Conservation (phyloP, 495 filamentous ascomycete species). For the Arthonia radiata region DNA sequence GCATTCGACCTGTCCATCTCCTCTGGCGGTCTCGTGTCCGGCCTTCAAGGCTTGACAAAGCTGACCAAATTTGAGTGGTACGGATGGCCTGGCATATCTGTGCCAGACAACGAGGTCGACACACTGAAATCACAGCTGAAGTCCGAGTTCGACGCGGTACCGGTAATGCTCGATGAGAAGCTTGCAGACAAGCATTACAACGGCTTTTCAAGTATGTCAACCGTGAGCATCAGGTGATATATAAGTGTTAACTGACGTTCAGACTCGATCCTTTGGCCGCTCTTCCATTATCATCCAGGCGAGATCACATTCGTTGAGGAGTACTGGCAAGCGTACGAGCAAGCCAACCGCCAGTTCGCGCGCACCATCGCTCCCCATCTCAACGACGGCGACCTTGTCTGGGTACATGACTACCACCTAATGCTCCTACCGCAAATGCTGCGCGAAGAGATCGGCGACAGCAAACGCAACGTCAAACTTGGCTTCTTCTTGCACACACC, state of each 20-base stretch:
- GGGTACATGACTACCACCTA: conserved; percentile 93
- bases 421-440: conserved; percentile 78
- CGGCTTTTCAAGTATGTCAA: conserved; percentile 51
- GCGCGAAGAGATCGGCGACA: conserved; percentile 43
- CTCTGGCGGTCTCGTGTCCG: conserved; percentile 80
- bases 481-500: conserved; percentile 91
- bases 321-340: conserved; percentile 64
- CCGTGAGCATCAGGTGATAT: not conserved
- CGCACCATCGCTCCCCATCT: conserved; percentile 47
- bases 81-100: conserved; percentile 80
- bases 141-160: conserved; percentile 32
- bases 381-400: conserved; percentile 59
- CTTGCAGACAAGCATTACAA: conserved; percentile 67
- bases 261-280: conserved; percentile 90
- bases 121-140: conserved; percentile 16
- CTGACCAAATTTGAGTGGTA: conserved; percentile 91
- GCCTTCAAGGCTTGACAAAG: conserved; percentile 70
- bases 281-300: conserved; percentile 87
- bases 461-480: conserved; percentile 60
- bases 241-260: conserved; percentile 1
- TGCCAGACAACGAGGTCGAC: conserved; percentile 19
- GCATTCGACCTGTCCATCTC: conserved; percentile 78
- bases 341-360: conserved; percentile 72
- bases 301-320: conserved; percentile 79
- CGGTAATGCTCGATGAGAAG: conserved; percentile 57